Base-by-base conservation (phyloP, 2,329 filamentous ascomycete species). In the Huntiella moniliformis region DNA sequence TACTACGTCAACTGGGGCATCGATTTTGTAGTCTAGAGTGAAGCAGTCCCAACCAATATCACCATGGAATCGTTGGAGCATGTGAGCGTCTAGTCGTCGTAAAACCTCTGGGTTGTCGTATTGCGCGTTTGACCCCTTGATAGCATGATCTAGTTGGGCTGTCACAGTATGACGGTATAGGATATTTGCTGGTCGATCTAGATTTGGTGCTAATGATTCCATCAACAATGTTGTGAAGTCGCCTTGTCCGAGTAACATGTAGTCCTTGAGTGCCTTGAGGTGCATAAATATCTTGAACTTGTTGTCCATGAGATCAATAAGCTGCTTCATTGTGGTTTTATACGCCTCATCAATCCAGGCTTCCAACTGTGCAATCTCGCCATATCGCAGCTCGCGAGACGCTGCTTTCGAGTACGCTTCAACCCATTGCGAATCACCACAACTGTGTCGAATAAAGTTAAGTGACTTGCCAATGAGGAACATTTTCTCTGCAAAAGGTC, bases 1-100 rank as follows among this genome's bases (percentile, higher is more conserved):
- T 41, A 98, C 87, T 22, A 98, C 91, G 58, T 98, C 91, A 17
- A 95, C 83, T 0, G 91, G 91, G 2, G 88, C 82, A 58, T 94
- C 87, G 54, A 98, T 91, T 60, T 96, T 95, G 65, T 98, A 98
- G 60, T 98, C 92, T 6, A 98, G 74, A 0, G 91, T 98, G 63
- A 98, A 98, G 58, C 92, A 94, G 58, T 98, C 91, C 91, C 91
- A 98, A 42, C 91, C 91, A 45, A 95, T 96, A 56, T 98, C 91
- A 44, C 91, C 91, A 55, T 95, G 87, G 6, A 82, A 92, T 4
- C 96, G 72, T 63, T 96, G 88, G 36, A 98, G 71, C 88, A 98
- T 96, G 51, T 92, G 82, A n/a, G 91, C 88, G 61, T 98, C 91
- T 3, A 98, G 72, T 8, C 91, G 77, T 4, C 85, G 77, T 22